Evolutionary conservation across 2,329 filamentous ascomycete species (phyloP).

Genomic region (Clarireedia hainanense): DNA sequence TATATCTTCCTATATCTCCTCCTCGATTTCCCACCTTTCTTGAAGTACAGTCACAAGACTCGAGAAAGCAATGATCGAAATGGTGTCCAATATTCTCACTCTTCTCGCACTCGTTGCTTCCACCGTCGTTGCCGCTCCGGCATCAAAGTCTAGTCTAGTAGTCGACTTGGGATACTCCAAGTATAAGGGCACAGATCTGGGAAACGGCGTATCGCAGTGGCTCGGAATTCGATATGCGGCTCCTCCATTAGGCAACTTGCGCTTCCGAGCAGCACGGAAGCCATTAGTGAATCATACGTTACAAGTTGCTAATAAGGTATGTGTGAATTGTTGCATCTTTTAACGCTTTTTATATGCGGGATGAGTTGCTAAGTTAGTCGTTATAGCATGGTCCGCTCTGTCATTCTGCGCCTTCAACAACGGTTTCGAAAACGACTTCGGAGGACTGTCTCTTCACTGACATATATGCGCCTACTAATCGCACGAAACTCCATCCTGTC

Average conservation of each 20-base stretch:
- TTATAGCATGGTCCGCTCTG: conserved; percentile 22
- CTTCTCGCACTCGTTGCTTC: neutral
- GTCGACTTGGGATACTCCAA: conserved; percentile 59
- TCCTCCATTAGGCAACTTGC: conserved; percentile 54
- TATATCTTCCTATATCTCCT: no score
- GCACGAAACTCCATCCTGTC: conserved; percentile 46
- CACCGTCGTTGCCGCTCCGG: neutral
- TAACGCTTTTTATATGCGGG: neutral
- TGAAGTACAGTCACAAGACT: no score
- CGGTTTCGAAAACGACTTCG: conserved; percentile 27
- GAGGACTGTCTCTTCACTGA: conserved; percentile 68
- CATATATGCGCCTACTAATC: conserved; percentile 50
- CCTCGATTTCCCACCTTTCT: no score
- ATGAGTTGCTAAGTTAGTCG: neutral
- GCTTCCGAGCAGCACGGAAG: conserved; percentile 61
- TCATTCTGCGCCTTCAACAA: conserved; percentile 20
- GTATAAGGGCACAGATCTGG: conserved; percentile 49
- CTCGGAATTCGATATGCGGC: conserved; percentile 69
- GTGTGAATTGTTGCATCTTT: neutral
- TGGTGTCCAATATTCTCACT: neutral
- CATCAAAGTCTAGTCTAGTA: neutral
- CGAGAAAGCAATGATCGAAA: neutral
- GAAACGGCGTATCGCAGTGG: conserved; percentile 60
- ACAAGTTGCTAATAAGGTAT: conserved; percentile 23
- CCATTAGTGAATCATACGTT: conserved; percentile 33